Percentiles rank a stretch among this genome's conserved stretches.
Evolutionary conservation across 495 filamentous ascomycete species (phyloP).

Genomic region (Penicillium bovifimosum): DNA sequence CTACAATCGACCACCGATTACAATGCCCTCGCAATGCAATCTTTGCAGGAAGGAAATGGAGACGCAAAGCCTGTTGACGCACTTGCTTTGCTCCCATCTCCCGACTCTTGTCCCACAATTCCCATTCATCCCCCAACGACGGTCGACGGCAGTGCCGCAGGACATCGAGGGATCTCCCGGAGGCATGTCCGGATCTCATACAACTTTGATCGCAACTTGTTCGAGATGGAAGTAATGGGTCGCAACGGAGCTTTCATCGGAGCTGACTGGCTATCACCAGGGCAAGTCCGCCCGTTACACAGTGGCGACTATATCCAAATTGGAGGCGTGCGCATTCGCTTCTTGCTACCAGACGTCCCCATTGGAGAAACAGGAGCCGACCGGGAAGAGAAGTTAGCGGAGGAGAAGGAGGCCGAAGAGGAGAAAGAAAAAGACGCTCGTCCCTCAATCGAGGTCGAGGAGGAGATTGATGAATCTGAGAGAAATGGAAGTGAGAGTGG

Average conservation of each 20-base stretch:
- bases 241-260: slow-evolving; percentile 84
- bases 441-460: slow-evolving; percentile 32
- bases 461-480: slow-evolving; percentile 33
- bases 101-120: slow-evolving; percentile 65
- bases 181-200: slow-evolving; percentile 80
- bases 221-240: slow-evolving; percentile 75
- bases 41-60: slow-evolving; percentile 34
- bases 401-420: slow-evolving; percentile 37
- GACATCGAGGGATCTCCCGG: slow-evolving; percentile 67
- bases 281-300: slow-evolving; percentile 58
- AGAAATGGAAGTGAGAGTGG: slow-evolving; percentile 26
- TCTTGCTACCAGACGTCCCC: slow-evolving; percentile 68
- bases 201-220: slow-evolving; percentile 66
- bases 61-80: slow-evolving; percentile 39
- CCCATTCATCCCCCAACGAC: slow-evolving; percentile 74
- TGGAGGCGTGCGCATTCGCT: slow-evolving; percentile 67
- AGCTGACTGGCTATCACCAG: slow-evolving; percentile 58
- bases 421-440: slow-evolving; percentile 24
- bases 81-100: slow-evolving; percentile 41
- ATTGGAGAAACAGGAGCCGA: slow-evolving; percentile 64
- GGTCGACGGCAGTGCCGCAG: slow-evolving; percentile 55
- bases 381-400: slow-evolving; percentile 55
- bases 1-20: slow-evolving; percentile 40
- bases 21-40: slow-evolving; percentile 45
- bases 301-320: slow-evolving; percentile 74